phyloP scores from a whole-genome alignment of 2,329 filamentous ascomycete genomes.

The Monilinia laxa region DNA sequence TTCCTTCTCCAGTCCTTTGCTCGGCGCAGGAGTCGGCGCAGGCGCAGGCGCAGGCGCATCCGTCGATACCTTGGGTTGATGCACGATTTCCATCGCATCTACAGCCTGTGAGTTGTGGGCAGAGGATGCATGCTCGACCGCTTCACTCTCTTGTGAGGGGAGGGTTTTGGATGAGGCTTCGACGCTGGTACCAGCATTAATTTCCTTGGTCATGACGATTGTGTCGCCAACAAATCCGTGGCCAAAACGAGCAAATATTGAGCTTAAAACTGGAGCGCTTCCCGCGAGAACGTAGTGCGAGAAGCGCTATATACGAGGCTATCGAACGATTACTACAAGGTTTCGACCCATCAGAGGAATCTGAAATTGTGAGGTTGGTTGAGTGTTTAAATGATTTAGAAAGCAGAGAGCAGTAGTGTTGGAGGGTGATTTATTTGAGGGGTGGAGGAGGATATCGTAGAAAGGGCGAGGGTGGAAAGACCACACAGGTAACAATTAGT shows the following conservation, averaged over 20 bases:
- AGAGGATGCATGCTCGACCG: slow-evolving; percentile 20
- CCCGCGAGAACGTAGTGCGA: slow-evolving; percentile 37
- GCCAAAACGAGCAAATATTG: slow-evolving; percentile 15
- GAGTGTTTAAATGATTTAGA: not conserved
- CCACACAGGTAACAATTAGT: slow-evolving; percentile 20
- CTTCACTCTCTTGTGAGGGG: slow-evolving; percentile 30
- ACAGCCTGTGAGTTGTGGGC: slow-evolving; percentile 26
- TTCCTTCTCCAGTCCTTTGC: slow-evolving; percentile 26
- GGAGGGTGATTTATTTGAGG: not conserved
- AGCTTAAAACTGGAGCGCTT: slow-evolving; percentile 35
- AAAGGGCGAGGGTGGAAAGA: slow-evolving; percentile 3
- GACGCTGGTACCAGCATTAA: slow-evolving; percentile 35
- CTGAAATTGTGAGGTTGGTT: not conserved
- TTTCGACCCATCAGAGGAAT: slow-evolving; percentile 38
- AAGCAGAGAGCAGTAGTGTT: not conserved
- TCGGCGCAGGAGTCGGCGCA: not conserved
- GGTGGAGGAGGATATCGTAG: not conserved
- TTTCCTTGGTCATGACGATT: slow-evolving; percentile 37
- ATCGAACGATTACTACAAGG: slow-evolving; percentile 33
- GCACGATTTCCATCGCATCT: slow-evolving; percentile 24
- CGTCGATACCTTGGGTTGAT: slow-evolving; percentile 18
- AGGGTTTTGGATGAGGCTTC: slow-evolving; percentile 28
- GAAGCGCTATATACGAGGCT: slow-evolving; percentile 40
- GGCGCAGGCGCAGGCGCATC: slow-evolving; percentile 14
- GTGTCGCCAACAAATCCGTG: slow-evolving; percentile 20